phyloP scores from a whole-genome alignment of 2,329 filamentous ascomycete genomes.

The Aureobasidium sp. region DNA sequence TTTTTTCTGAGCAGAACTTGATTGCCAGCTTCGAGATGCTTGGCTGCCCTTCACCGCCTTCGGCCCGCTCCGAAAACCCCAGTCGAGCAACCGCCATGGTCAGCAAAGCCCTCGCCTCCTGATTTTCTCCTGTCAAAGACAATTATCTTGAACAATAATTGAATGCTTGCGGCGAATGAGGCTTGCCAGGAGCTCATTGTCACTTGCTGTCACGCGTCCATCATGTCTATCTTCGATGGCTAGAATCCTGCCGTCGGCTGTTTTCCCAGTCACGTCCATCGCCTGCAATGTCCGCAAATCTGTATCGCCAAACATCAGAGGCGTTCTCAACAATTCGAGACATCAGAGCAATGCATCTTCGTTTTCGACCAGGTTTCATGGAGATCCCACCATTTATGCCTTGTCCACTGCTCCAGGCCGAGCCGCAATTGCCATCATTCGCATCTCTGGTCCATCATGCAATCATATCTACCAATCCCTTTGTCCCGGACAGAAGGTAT shows the following conservation, averaged over 20 bases:
- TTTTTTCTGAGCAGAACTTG: constrained; percentile 15
- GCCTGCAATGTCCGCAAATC: background rate
- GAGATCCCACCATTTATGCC: constrained; percentile 70
- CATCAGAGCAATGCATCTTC: background rate
- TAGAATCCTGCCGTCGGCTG: background rate
- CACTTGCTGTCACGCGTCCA: background rate
- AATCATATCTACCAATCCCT: constrained; percentile 57
- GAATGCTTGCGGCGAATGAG: constrained; percentile 8
- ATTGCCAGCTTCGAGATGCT: background rate
- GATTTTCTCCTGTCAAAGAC: background rate
- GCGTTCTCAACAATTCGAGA: background rate
- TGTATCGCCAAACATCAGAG: background rate
- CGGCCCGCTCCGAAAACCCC: background rate
- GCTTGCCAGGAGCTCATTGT: constrained; percentile 9
- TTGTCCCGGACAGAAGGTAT: constrained; percentile 49
- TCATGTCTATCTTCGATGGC: background rate
- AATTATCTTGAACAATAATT: background rate
- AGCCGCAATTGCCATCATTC: constrained; percentile 84
- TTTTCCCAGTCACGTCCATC: background rate
- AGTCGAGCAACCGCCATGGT: background rate
- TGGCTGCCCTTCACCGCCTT: constrained; percentile 11
- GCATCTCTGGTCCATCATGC: constrained; percentile 75
- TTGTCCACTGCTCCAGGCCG: constrained; percentile 79
- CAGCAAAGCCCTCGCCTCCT: constrained; percentile 5
- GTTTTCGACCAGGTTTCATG: background rate